Conservation (phyloP, 768 basidiomycete species). For the Tulasnella sp. region DNA sequence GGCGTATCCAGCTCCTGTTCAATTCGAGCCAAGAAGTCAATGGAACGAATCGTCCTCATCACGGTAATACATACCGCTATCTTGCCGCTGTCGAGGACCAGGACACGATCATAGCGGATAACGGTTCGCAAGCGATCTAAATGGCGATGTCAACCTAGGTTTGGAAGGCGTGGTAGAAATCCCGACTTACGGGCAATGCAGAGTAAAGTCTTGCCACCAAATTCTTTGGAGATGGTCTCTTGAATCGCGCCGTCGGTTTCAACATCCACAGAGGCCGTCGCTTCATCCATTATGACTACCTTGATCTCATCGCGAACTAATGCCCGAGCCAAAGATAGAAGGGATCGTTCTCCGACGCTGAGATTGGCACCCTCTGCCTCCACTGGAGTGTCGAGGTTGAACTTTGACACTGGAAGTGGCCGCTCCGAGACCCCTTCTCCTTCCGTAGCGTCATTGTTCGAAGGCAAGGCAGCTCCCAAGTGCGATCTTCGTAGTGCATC, state of each 20-base stretch:
- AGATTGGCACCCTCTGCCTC: constrained; percentile 39
- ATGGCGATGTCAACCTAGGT: background rate
- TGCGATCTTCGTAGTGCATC: constrained; percentile 38
- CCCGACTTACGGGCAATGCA: constrained; percentile 21
- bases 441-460: background rate
- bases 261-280: constrained; percentile 30
- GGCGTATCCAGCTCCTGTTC: constrained; percentile 51
- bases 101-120: constrained; percentile 41
- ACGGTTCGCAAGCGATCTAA: constrained; percentile 25
- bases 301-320: constrained; percentile 33
- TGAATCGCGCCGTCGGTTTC: constrained; percentile 27
- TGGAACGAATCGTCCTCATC: constrained; percentile 5
- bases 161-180: background rate
- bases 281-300: constrained; percentile 30
- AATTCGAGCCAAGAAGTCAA: constrained; percentile 7
- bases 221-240: constrained; percentile 30
- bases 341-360: constrained; percentile 31
- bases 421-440: background rate
- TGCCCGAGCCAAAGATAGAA: constrained; percentile 22
- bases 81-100: constrained; percentile 52
- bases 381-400: constrained; percentile 36
- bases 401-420: constrained; percentile 25
- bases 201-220: constrained; percentile 26
- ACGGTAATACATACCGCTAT: constrained; percentile 28
- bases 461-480: constrained; percentile 26